Base-by-base conservation (phyloP, 176 grass and related monocot species). In the Aegilops sharonensis region DNA sequence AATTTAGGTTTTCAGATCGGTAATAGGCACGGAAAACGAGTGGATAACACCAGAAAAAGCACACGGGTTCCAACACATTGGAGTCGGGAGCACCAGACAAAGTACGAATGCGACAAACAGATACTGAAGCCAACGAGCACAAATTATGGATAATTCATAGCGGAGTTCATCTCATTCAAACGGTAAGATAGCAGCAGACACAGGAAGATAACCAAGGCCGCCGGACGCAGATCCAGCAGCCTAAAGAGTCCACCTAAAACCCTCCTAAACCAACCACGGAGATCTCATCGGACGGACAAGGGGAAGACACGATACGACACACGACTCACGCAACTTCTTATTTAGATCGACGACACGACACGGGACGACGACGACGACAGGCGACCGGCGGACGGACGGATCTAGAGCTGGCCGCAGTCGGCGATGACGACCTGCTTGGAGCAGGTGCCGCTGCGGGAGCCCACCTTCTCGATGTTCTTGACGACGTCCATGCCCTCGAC, bases 381-480 rank as follows among this genome's bases (percentile, higher is more conserved):
- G 9, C 0, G 3, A 25, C 23, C 17, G 57, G 9, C 3, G 68
- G 2, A 5, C 2, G 68, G 4, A 5, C 2, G 68, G 32, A 87
- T 75, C 80, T 83, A 92, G 81, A 95, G 67, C 89, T 95, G 89
- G 14, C 94, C 94, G 77, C 89, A 95, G 79, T 95, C 81, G 5
- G 94, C 91, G 72, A 95, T 30, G 39, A 81, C 75, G 29, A 95
- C 89, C 3, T 11, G 14, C 89, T 89, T 93, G 1, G 70, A 0
- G 8, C 89, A 83, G 72, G 68, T 0, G 2, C 94, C 94, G 57
- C 68, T 62, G 6, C 59, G 61, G 0, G 91, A 88, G 0, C 94
- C 94, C 0, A 89, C 86, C 69, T 69, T 78, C 78, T 95, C 94
- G 25, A 95, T 83, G 6, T 59, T 32, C 77, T 37, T 85, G 31